Evolutionary conservation across 2,329 filamentous ascomycete genomes (phyloP), one percentile per base, ranked within the genome.

Genomic region (Pyricularia sp.): DNA sequence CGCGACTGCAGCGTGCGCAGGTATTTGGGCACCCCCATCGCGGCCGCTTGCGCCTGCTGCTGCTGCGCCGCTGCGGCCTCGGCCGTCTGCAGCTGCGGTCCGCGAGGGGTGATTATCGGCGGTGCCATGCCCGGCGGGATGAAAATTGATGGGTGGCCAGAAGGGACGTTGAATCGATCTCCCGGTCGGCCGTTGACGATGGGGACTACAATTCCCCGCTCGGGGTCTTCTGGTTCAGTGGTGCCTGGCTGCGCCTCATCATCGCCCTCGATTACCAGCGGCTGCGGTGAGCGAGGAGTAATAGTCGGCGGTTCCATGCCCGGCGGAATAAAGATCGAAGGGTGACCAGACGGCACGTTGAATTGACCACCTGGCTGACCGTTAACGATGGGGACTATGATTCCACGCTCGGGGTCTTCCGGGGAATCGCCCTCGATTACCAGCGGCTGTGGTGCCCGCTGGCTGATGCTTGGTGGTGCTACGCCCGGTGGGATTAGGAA

Each of bases 1-100:
- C 72, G 71, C 2, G 81, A 79, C 50, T 75, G 72, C 4, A 87
- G 75, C 33, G 75, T 74, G 65, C 76, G 72, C 73, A 83, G 69
- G 20, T 65, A 61, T 23, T 31, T 59, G n/a, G 28, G 23, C 55
- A 63, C 36, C 33, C 25, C 50, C 30, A 73, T 71, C 17, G 74
- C 42, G 10, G 50, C 12, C 58, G n/a, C n/a, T 7, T 61, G 55
- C 36, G 65, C 42, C 12, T 14, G 50, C 33, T 28, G 70, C 65
- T 12, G 30, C 30, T 25, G 63, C n/a, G 33, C 25, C 30, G 36
- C 30, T n/a, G 30, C 66, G n/a, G 14, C 50, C 9, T n/a, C 65
- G 11, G 36, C 25, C 31, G 33, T 28, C 65, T 42, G 65, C 23
- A 20, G n/a, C 31, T 66, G 33, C 36, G n/a, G 36, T 25, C 6